Evolutionary conservation across 306 rosid genomes (phyloP), one percentile per base, ranked within the genome.

Genomic region (Citrullus colocynthis): DNA sequence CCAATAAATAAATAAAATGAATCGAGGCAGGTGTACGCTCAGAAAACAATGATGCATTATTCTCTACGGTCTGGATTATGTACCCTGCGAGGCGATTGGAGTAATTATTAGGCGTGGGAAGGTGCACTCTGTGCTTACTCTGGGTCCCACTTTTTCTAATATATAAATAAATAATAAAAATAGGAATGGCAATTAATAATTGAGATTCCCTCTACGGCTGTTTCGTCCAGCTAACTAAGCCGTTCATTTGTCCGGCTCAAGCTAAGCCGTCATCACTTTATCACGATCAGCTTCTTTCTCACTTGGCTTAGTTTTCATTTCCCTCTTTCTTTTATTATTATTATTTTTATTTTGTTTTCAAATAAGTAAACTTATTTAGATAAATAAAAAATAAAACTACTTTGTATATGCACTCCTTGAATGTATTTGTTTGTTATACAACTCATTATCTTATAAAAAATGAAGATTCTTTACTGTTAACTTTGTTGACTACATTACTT

Each of bases 1-100:
- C 28, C 0, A 52, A 52, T 15, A 20, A 58, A 2, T 6, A 56
- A 18, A 17, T 9, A 9, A 34, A 48, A 34, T 15, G 42, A 24
- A 66, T 49, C 55, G 65, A 2, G 83, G 79, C 89, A 85, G 85
- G 88, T 78, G 87, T 72, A 85, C 79, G 66, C 52, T 13, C 52
- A 54, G 20, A 52, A 9, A 10, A 21, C n/a, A 2, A 70, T 39
- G 5, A 41, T 0, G 3, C 1, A 7, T 39, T 66, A 5, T 28
- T 24, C 0, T 41, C 28, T 67, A 41, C 74, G 74, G 74, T 6
- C 15, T 9, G 74, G 74, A 67, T 67, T 67, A 6, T 6, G 10
- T 44, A 13, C 56, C 8, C 44, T 44, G 34, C 34, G 4, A 7
- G 28, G 73, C 28, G 73, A 66, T 41, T 41, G 51, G 78, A 56